A percentile compares a stretch with the other conserved stretches of the same genome.
phyloP scores from a whole-genome alignment of 163 green algal genomes.

The Scenedesmus sp. region DNA sequence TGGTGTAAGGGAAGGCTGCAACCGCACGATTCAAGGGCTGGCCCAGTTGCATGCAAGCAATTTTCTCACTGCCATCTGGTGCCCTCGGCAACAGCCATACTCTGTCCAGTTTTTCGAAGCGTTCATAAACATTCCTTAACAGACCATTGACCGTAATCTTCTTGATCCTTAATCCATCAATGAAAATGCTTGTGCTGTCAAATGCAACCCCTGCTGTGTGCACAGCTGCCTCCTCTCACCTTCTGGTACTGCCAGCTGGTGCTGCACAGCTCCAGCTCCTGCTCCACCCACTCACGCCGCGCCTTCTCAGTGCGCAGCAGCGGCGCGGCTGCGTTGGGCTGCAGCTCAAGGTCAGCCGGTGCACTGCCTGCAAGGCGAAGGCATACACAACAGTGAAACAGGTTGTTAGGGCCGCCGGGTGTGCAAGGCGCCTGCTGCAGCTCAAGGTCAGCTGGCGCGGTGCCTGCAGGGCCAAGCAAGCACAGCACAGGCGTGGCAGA shows the following conservation, averaged over 20 bases:
- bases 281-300: constrained; percentile 84
- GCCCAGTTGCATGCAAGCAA: background rate
- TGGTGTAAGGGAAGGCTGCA: background rate
- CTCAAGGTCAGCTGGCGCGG: background rate
- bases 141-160: no score
- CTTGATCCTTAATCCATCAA: no score
- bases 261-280: constrained; percentile 84
- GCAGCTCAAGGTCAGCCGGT: constrained; percentile 40
- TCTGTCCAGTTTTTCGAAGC: no score
- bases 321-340: constrained; percentile 72
- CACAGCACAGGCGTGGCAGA: background rate
- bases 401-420: background rate
- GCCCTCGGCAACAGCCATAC: no score
- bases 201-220: background rate
- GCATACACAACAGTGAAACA: background rate
- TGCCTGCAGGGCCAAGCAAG: background rate
- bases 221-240: background rate
- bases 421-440: no score
- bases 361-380: constrained; percentile 6
- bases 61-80: background rate
- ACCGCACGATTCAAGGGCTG: no score
- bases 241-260: constrained; percentile 64
- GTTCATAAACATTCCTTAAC: no score
- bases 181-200: background rate
- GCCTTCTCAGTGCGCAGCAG: constrained; percentile 82